phyloP scores from a whole-genome alignment of 1,284 basidiomycete genomes.

The Trametes hirsuta region DNA sequence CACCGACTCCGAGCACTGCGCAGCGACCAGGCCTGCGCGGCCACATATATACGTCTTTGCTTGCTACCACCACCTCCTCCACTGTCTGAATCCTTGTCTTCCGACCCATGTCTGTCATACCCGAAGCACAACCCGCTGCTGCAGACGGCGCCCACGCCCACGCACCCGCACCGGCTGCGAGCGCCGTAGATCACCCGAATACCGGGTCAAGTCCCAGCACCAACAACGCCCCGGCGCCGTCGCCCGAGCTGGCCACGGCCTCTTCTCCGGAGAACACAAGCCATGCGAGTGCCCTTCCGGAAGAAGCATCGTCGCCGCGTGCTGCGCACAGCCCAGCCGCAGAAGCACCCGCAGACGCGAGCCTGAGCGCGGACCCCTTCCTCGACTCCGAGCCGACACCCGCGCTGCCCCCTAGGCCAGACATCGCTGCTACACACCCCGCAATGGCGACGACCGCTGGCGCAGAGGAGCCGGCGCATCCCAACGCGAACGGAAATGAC shows the following conservation, averaged over 20 bases:
- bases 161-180: neutral
- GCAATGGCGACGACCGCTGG: conserved; percentile 8
- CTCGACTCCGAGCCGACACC: conserved; percentile 18
- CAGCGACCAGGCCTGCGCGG: conserved; percentile 2
- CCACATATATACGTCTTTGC: neutral
- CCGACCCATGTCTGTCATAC: conserved; percentile 10
- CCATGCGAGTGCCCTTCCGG: conserved; percentile 6
- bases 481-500: neutral
- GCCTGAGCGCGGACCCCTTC: conserved; percentile 13
- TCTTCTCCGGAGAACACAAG: neutral
- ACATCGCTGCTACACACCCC: neutral
- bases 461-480: neutral
- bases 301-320: neutral
- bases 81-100: neutral
- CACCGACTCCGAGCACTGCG: conserved; percentile 3
- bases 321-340: neutral
- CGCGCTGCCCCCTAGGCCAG: conserved; percentile 27
- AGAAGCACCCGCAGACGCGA: neutral
- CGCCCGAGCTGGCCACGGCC: neutral
- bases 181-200: conserved; percentile 10
- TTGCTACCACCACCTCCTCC: conserved; percentile 2
- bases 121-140: conserved; percentile 1
- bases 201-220: neutral
- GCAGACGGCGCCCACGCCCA: neutral
- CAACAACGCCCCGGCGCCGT: neutral